Evolutionary conservation across 176 grass and related monocot species (phyloP).

Genomic region (Zizania latifolia): DNA sequence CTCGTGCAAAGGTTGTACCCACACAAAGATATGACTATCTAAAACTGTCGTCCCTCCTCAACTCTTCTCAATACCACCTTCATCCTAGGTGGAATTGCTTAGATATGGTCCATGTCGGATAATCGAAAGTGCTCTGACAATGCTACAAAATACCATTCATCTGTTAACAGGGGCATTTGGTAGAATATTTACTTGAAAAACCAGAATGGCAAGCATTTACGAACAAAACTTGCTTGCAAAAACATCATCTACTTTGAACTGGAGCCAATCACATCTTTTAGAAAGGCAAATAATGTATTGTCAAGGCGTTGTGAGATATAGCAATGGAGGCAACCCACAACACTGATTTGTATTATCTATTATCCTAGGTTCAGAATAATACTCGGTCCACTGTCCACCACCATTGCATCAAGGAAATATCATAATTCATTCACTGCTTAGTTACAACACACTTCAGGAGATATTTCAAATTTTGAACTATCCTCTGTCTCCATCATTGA

Average conservation of each 20-base stretch:
- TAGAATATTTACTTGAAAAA: neutral
- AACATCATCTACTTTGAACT: neutral
- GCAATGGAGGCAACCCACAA: neutral
- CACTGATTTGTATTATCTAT: neutral
- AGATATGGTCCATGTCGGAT: neutral
- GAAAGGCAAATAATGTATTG: neutral
- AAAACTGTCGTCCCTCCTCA: neutral
- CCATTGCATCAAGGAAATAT: constrained; percentile 6
- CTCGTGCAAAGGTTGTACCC: neutral
- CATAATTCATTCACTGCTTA: neutral
- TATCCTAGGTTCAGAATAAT: neutral
- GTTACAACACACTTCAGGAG: neutral
- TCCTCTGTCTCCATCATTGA: neutral
- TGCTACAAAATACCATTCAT: neutral
- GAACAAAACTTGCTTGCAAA: neutral
- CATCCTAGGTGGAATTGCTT: neutral
- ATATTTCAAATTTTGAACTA: neutral
- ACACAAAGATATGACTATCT: neutral
- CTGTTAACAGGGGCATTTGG: neutral
- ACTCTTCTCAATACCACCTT: neutral
- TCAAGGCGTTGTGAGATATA: neutral
- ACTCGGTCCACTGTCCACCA: neutral
- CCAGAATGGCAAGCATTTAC: neutral
- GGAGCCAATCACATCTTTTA: neutral
- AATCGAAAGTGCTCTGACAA: neutral